Base-by-base conservation (phyloP, 305 asterid genomes). In the Fraxinus xanthoxyloides region DNA sequence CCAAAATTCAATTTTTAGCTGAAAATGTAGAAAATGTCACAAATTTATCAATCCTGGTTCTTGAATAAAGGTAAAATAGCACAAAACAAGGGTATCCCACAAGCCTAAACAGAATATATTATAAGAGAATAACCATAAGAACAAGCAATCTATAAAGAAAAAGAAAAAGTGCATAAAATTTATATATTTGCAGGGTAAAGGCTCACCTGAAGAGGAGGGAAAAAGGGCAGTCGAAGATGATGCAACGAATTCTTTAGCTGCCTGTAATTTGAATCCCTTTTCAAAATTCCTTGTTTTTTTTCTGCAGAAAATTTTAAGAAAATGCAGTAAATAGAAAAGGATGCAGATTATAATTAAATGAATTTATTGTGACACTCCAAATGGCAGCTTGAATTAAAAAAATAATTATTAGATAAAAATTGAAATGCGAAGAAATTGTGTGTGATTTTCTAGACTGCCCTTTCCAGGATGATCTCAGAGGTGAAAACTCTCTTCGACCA, bases 401-500 rank as follows among this genome's bases (percentile, higher is more conserved):
- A 70, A 28, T 36, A 59, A 65, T 48, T 8, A 12, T 48, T 21
- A n/a, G 38, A 77, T 59, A 10, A 67, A 67, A 67, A 24, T 65
- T 82, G 38, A 76, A 73, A 79, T 19, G 30, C 46, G 73, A 82
- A 69, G 84, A 88, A 79, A 67, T 73, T 69, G 59, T 26, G 74
- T 54, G 82, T 32, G 84, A 80, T 77, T 80, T 81, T 80, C 78
- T 80, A 84, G 87, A 84, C 81, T 79, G 88, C 90, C 91, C 93
- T 90, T 89, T 87, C 85, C 93, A 90, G 93, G 91, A 92, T 91
- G 97, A 92, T 92, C 97, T 92, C 92, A 94, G 97, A 92, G 93
- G 88, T 86, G 86, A 84, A 88, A 88, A 85, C 85, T 88, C 93
- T 87, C 97, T 84, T 88, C 96, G 97, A 92, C 92, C 97, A 92